phyloP scores from a whole-genome alignment of 306 rosid genomes.

The Crotalaria pallida region DNA sequence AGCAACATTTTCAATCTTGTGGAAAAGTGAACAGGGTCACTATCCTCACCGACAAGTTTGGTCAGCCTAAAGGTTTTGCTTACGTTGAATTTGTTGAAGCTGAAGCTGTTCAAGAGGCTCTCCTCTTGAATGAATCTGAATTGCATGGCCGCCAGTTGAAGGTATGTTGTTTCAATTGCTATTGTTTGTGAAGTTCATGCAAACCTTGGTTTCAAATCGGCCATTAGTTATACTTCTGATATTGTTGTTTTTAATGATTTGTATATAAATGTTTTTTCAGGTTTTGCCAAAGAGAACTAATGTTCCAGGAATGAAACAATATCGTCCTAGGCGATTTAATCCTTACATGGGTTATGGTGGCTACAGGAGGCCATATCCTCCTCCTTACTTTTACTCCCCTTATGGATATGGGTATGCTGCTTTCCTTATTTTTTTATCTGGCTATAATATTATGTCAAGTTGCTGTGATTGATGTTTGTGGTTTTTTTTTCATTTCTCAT shows the following conservation, averaged over 20 bases:
- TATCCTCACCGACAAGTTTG: constrained; percentile 79
- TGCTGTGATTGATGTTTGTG: constrained; percentile 7
- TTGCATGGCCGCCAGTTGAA: constrained; percentile 90
- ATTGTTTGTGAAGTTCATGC: neutral
- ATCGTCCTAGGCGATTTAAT: constrained; percentile 63
- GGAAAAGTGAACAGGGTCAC: constrained; percentile 92
- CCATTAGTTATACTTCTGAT: neutral
- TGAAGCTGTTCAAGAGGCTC: constrained; percentile 91
- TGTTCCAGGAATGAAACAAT: constrained; percentile 95
- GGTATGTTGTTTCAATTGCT: constrained; percentile 33
- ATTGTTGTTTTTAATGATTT: constrained; percentile 8
- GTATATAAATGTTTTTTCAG: constrained; percentile 33
- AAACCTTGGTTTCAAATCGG: neutral
- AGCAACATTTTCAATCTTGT: too few relatives aligned
- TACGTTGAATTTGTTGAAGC: constrained; percentile 84
- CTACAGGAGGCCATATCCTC: constrained; percentile 69
- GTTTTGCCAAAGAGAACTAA: constrained; percentile 90
- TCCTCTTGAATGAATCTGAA: too few relatives aligned
- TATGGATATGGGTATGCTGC: constrained; percentile 82
- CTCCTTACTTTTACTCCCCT: constrained; percentile 79
- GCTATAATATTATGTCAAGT: neutral
- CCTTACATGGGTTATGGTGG: constrained; percentile 67
- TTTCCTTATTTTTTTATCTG: neutral
- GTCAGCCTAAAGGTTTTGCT: constrained; percentile 94
- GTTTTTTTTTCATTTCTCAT: neutral